These are phyloP conservation scores for Cyclocybe aegerita DNA, from an alignment of 768 basidiomycete species.

Conservation along the genomic window DNA sequence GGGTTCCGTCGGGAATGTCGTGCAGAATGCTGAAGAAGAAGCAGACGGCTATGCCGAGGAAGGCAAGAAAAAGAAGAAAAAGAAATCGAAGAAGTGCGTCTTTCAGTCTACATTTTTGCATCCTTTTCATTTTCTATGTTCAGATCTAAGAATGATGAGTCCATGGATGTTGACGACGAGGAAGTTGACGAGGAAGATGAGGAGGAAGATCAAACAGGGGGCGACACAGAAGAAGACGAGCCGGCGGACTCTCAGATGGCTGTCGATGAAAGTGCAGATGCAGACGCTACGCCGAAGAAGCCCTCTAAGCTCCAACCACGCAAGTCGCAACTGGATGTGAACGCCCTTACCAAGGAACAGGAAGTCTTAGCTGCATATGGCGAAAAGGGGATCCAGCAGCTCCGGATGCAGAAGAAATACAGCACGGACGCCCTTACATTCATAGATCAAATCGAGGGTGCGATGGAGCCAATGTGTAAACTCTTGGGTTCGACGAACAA, in stretches of 20 bases:
- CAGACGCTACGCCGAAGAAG: slow-evolving; percentile 34
- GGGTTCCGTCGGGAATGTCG: slow-evolving; percentile 60
- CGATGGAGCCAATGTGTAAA: slow-evolving; percentile 71
- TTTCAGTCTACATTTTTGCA: background rate
- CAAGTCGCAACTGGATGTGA: slow-evolving; percentile 69
- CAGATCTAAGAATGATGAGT: slow-evolving; percentile 39
- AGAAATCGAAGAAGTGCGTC: slow-evolving; percentile 33
- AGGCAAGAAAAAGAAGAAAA: slow-evolving; percentile 36
- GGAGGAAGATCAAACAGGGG: slow-evolving; percentile 35
- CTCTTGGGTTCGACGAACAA: slow-evolving; percentile 87
- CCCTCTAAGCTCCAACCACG: slow-evolving; percentile 53
- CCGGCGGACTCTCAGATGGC: slow-evolving; percentile 27
- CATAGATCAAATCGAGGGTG: slow-evolving; percentile 57
- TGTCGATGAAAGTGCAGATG: slow-evolving; percentile 37
- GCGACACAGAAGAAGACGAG: slow-evolving; percentile 34
- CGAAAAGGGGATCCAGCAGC: slow-evolving; percentile 59
- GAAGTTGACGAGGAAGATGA: slow-evolving; percentile 30
- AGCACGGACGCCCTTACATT: slow-evolving; percentile 84
- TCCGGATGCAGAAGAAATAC: slow-evolving; percentile 81
- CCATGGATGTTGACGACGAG: slow-evolving; percentile 57
- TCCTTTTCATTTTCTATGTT: background rate
- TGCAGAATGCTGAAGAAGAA: slow-evolving; percentile 37
- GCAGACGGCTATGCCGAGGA: slow-evolving; percentile 24
- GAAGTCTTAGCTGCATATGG: slow-evolving; percentile 69
- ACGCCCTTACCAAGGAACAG: slow-evolving; percentile 68